Conservation (phyloP, 768 basidiomycete species). For the Serendipita sp. region DNA sequence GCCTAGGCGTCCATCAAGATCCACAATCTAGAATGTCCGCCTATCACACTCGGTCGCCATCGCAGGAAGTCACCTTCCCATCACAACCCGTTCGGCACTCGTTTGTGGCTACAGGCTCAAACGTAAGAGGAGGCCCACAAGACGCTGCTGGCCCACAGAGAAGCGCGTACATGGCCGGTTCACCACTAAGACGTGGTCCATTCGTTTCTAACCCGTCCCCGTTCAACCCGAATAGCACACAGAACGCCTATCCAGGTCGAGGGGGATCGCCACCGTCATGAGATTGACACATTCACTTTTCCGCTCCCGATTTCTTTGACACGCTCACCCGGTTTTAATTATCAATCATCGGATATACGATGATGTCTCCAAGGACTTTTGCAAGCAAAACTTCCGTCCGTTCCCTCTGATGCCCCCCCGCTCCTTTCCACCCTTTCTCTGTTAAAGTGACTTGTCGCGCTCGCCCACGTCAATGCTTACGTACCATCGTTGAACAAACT, state of each 20-base stretch:
- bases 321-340: neutral
- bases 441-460: neutral
- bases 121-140: neutral
- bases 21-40: neutral
- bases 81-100: neutral
- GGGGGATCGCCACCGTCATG: neutral
- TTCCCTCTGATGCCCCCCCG: neutral
- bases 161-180: neutral
- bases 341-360: neutral
- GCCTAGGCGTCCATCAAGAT: neutral
- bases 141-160: neutral
- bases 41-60: neutral
- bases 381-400: conserved; percentile 2
- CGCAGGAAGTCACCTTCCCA: neutral
- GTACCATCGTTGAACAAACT: too few relatives aligned
- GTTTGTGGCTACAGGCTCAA: neutral
- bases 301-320: too few relatives aligned
- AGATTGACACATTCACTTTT: neutral
- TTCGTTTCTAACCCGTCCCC: neutral
- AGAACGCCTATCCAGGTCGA: neutral
- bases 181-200: neutral
- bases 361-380: conserved; percentile 2
- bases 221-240: neutral
- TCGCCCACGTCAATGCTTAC: neutral
- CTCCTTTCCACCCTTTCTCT: neutral